A percentile compares a stretch with the other conserved stretches of the same genome.
These are phyloP conservation scores for Coniochaeta sp. DNA, from an alignment of 2,329 filamentous ascomycete genomes.

Conservation along the genomic window DNA sequence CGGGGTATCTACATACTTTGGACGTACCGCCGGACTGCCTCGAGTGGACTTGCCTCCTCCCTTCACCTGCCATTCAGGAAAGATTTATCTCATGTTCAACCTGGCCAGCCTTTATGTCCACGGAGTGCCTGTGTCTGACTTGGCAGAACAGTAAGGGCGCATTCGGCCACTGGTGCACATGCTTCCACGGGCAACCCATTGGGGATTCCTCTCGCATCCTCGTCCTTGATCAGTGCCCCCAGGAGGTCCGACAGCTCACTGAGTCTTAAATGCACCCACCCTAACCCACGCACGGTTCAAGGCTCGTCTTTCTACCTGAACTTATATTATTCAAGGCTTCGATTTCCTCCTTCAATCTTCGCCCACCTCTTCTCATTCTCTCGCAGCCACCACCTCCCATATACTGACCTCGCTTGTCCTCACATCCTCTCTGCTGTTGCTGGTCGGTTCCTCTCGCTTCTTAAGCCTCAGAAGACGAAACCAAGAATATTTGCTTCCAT, in stretches of 20 bases:
- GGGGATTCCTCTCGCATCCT: not conserved
- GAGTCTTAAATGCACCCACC: slow-evolving; percentile 8
- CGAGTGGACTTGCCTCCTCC: too few relatives aligned
- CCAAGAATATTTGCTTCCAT: not conserved
- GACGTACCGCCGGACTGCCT: not conserved
- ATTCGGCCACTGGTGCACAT: not conserved
- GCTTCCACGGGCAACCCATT: not conserved
- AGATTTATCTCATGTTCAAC: too few relatives aligned
- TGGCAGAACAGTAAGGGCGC: not conserved
- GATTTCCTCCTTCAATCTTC: not conserved
- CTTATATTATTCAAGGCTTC: not conserved
- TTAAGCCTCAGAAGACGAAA: not conserved
- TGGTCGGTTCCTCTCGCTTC: not conserved
- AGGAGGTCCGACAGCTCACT: not conserved
- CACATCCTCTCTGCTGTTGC: not conserved
- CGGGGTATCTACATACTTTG: not conserved
- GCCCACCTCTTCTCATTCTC: not conserved
- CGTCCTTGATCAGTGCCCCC: not conserved
- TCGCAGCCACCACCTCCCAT: not conserved
- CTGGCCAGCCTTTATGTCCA: too few relatives aligned
- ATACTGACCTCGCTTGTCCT: not conserved
- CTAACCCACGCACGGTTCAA: not conserved
- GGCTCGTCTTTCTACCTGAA: not conserved
- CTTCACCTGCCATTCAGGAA: too few relatives aligned
- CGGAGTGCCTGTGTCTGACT: not conserved